phyloP scores from a whole-genome alignment of 805 yeast genomes.

The Saccharomycopsis capsularis region DNA sequence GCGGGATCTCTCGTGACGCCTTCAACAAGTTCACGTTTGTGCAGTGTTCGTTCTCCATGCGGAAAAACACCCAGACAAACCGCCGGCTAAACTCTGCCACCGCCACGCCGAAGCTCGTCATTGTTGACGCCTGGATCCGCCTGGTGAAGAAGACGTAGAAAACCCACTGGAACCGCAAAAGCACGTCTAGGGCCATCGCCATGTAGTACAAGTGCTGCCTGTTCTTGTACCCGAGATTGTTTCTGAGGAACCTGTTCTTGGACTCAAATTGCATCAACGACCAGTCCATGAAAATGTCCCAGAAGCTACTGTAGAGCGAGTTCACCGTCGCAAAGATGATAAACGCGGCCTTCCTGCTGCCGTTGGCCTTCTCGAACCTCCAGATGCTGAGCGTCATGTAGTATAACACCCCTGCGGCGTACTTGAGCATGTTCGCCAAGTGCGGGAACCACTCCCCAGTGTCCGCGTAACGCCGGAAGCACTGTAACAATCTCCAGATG shows the following conservation, averaged over 20 bases:
- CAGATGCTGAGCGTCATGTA: constrained; percentile 70
- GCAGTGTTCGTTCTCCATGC: constrained; percentile 95
- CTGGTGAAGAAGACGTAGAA: constrained; percentile 73
- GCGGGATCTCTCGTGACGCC: constrained; percentile 79
- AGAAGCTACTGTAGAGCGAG: constrained; percentile 57
- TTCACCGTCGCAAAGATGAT: constrained; percentile 71
- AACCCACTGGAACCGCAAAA: constrained; percentile 86
- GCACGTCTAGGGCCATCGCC: constrained; percentile 67
- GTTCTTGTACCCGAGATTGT: constrained; percentile 56
- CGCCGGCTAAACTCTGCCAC: constrained; percentile 76
- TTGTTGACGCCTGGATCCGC: constrained; percentile 82
- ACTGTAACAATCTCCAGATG: constrained; percentile 85
- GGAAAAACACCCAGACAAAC: constrained; percentile 82
- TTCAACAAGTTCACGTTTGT: constrained; percentile 79
- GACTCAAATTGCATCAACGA: constrained; percentile 68
- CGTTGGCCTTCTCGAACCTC: constrained; percentile 49
- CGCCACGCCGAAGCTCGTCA: constrained; percentile 77
- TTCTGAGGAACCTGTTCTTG: constrained; percentile 53
- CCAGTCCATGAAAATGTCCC: constrained; percentile 98
- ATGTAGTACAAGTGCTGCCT: constrained; percentile 56
- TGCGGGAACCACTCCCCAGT: constrained; percentile 97
- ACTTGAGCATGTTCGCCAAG: constrained; percentile 80
- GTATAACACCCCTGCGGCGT: constrained; percentile 57
- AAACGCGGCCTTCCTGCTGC: constrained; percentile 46
- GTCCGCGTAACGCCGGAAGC: constrained; percentile 84